Conservation (phyloP, 169 alveolate species). For the Eimeria nieschulzi region DNA sequence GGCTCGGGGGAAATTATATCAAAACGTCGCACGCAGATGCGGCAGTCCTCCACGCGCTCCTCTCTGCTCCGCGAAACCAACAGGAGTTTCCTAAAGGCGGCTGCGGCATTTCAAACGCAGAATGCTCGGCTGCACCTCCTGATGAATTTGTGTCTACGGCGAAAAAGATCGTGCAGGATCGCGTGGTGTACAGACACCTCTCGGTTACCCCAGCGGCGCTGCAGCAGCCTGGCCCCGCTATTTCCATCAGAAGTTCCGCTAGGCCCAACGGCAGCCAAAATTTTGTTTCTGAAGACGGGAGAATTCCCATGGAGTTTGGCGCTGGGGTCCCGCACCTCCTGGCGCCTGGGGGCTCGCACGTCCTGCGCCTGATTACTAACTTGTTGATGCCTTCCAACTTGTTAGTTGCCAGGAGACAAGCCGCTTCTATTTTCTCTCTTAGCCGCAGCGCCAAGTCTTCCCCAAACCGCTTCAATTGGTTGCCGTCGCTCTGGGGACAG, state of each 20-base stretch:
- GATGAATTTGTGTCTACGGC: background rate
- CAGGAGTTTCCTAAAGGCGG: background rate
- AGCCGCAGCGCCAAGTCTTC: background rate
- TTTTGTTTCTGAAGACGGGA: background rate
- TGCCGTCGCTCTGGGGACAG: background rate
- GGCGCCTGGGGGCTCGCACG: constrained; percentile 30
- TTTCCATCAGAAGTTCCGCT: background rate
- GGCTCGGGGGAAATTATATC: constrained; percentile 24
- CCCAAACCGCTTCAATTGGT: background rate
- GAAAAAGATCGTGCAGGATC: background rate
- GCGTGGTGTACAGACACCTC: background rate
- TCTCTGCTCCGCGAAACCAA: background rate
- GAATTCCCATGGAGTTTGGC: constrained; percentile 33
- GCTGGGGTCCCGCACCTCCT: constrained; percentile 47
- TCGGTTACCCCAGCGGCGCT: constrained; percentile 35
- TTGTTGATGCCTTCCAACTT: constrained; percentile 37
- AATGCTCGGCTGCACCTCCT: background rate
- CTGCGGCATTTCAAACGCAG: background rate
- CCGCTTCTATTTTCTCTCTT: constrained; percentile 18
- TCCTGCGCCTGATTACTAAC: constrained; percentile 28
- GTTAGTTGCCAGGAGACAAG: background rate
- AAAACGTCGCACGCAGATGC: constrained; percentile 10
- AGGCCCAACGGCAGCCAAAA: background rate
- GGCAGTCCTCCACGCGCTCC: constrained; percentile 34
- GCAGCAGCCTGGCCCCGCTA: constrained; percentile 16